These are phyloP conservation scores for Neoboletus brunneissimus DNA, from an alignment of 768 basidiomycete species.

Conservation along the genomic window DNA sequence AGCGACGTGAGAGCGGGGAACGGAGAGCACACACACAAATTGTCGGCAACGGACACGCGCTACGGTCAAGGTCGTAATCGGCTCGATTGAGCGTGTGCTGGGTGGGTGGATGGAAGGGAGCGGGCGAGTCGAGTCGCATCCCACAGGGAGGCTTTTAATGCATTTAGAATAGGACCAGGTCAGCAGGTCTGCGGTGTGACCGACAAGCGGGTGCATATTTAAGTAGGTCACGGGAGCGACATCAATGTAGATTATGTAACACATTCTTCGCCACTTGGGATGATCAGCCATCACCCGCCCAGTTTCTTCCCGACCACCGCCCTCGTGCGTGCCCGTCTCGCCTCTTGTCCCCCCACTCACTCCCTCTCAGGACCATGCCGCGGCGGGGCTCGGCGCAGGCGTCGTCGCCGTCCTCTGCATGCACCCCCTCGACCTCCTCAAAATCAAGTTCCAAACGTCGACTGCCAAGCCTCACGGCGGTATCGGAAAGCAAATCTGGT, in stretches of 20 bases:
- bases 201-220: too few relatives aligned
- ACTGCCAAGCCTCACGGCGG: constrained; percentile 60
- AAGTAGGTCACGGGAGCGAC: too few relatives aligned
- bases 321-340: constrained; percentile 19
- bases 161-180: constrained; percentile 2
- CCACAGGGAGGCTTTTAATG: neutral
- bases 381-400: constrained; percentile 90
- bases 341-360: neutral
- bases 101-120: neutral
- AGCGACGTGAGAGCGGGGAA: constrained; percentile 2
- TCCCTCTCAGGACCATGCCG: constrained; percentile 82
- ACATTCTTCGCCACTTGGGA: constrained; percentile 11
- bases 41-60: neutral
- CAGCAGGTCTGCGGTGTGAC: neutral
- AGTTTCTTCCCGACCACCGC: constrained; percentile 44
- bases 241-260: constrained; percentile 14
- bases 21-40: neutral
- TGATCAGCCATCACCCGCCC: constrained; percentile 32
- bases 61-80: neutral
- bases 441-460: constrained; percentile 89
- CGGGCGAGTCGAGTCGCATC: neutral
- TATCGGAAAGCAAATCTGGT: constrained; percentile 73
- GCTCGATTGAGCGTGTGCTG: neutral
- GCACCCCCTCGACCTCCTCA: constrained; percentile 96
- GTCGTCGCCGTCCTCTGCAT: constrained; percentile 90